These are phyloP conservation scores for Fusarium brevicatenulatum DNA, from an alignment of 2,329 filamentous ascomycete species.

Conservation along the genomic window DNA sequence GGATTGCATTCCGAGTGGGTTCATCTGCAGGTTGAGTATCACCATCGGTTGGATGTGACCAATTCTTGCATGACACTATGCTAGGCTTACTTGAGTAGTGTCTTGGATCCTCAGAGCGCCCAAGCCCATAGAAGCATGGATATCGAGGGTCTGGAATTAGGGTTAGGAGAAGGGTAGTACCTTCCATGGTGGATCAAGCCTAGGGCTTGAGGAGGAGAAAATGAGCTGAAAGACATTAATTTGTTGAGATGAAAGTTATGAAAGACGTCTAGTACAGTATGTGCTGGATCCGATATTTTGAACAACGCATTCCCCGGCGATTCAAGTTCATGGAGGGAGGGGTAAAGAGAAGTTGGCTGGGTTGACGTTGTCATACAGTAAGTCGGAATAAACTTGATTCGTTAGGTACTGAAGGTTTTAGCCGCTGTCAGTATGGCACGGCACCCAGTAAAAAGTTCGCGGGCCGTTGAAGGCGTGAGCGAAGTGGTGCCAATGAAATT, in stretches of 20 bases:
- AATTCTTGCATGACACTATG: slow-evolving; percentile 26
- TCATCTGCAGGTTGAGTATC: slow-evolving; percentile 30
- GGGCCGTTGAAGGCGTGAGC: slow-evolving; percentile 28
- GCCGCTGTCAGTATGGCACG: slow-evolving; percentile 27
- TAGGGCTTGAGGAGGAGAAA: slow-evolving; percentile 25
- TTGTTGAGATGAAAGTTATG: slow-evolving; percentile 7
- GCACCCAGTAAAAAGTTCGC: slow-evolving; percentile 32
- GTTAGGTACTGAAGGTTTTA: neutral
- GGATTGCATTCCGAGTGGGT: slow-evolving; percentile 27
- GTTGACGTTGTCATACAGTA: neutral
- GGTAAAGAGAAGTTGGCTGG: slow-evolving; percentile 10
- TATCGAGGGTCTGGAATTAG: slow-evolving; percentile 28
- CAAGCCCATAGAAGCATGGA: slow-evolving; percentile 13
- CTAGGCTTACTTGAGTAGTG: slow-evolving; percentile 35
- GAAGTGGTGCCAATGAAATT: slow-evolving; percentile 35
- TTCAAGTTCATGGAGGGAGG: slow-evolving; percentile 6
- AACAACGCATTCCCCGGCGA: neutral
- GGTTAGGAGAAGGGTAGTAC: slow-evolving; percentile 18
- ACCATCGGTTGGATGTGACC: slow-evolving; percentile 34
- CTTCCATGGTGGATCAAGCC: slow-evolving; percentile 33
- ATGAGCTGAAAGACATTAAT: neutral
- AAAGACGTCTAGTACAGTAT: neutral
- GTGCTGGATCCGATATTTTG: neutral
- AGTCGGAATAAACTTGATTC: slow-evolving; percentile 32
- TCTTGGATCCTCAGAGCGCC: slow-evolving; percentile 17